phyloP scores from a whole-genome alignment of 306 rosid genomes.

The Begonia peltatifolia region DNA sequence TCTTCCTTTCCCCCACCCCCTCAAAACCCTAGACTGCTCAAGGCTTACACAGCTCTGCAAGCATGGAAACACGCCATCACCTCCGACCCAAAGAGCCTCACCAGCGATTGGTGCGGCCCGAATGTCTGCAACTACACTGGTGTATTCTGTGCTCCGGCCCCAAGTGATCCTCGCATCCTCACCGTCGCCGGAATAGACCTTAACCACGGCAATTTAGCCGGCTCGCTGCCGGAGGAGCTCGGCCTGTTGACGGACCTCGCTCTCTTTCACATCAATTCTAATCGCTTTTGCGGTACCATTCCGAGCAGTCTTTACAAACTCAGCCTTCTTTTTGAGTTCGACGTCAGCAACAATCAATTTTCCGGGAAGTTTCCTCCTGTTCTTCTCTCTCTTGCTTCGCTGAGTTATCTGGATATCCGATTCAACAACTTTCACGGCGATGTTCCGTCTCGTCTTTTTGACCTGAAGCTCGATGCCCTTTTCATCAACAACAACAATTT shows the following conservation, averaged over 20 bases:
- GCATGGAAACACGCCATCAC: slow-evolving; percentile 64
- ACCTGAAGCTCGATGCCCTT: slow-evolving; percentile 57
- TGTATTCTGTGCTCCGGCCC: slow-evolving; percentile 63
- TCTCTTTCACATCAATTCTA: slow-evolving; percentile 70
- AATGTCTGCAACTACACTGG: slow-evolving; percentile 80
- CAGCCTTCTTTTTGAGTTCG: slow-evolving; percentile 43
- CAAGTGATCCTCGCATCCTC: slow-evolving; percentile 28
- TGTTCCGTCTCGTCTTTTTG: slow-evolving; percentile 41
- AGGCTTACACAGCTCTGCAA: slow-evolving; percentile 69
- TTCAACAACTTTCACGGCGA: slow-evolving; percentile 48
- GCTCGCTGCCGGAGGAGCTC: slow-evolving; percentile 55
- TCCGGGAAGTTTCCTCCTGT: slow-evolving; percentile 50
- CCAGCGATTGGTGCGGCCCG: slow-evolving; percentile 58
- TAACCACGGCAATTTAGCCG: slow-evolving; percentile 54
- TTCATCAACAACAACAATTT: slow-evolving; percentile 69
- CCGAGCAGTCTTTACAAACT: slow-evolving; percentile 32
- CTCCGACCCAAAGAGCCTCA: slow-evolving; percentile 54
- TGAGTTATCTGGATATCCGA: slow-evolving; percentile 53
- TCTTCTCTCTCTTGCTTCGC: slow-evolving; percentile 26
- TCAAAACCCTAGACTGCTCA: slow-evolving; percentile 46
- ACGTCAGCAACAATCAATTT: slow-evolving; percentile 61
- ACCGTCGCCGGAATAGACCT: slow-evolving; percentile 90
- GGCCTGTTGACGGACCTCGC: slow-evolving; percentile 62
- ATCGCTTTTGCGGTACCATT: slow-evolving; percentile 51
- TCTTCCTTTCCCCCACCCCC: slow-evolving; percentile 11